Evolutionary conservation across 805 yeast species (phyloP), one percentile per base, ranked within the genome.

Genomic region (Hanseniaspora clermontiae): DNA sequence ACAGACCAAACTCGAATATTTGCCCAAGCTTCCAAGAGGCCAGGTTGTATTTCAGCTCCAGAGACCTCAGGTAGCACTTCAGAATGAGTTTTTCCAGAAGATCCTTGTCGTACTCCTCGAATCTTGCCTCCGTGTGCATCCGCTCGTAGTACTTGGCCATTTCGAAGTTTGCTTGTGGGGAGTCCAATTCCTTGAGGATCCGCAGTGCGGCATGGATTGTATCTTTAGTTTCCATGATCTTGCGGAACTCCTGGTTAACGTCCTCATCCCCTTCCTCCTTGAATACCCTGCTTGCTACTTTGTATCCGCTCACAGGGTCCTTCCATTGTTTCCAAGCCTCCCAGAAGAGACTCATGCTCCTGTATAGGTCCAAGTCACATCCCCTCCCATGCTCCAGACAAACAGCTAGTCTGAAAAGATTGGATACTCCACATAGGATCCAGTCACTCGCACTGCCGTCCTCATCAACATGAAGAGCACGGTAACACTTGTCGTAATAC

Each of bases 1-100:
- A 66, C 39, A 78, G 74, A 2, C 93, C 93, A 62, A 80, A 82
- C 61, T 85, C 90, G 65, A 81, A 83, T 57, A 82, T 81, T 64
- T 81, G 77, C 2, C 91, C 95, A 45, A 85, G 69, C 56, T 81
- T 77, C 66, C 80, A 81, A 65, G 83, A 88, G 0, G 91, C 79
- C 29, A 84, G 80, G 5, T 84, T 70, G 62, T 84, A 81, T 3
- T 80, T 79, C 43, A 77, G 69, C 57, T 73, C 74, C 0, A 87
- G 87, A 34, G 87, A 83, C 55, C 75, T 75, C 58, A 77, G 68
- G 64, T 77, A 84, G 59, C 76, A 75, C 52, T 74, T 70, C 14
- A 82, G 63, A 0, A 89, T 78, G 49, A 69, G 68, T 3, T 67
- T 60, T 7, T 66, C 64, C 61, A 58, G 24, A 38, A 37, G 24